Conservation (phyloP, 345 rosid genomes). For the Arabidopsis suecica region DNA sequence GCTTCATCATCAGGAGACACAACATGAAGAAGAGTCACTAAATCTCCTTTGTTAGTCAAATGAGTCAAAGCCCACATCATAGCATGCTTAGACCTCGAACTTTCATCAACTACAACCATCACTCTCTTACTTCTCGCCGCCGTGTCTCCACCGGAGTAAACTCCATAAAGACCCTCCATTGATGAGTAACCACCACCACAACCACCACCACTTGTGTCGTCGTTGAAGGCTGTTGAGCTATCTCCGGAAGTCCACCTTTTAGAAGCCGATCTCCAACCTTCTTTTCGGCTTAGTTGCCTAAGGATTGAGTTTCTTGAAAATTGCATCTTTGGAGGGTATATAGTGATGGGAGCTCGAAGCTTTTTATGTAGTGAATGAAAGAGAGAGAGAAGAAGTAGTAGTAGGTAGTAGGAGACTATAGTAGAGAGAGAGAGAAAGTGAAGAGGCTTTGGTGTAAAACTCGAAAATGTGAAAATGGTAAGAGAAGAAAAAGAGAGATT, state of each 20-base stretch:
- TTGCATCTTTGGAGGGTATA: slow-evolving; percentile 33
- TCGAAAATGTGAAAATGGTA: slow-evolving; percentile 28
- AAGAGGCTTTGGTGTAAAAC: slow-evolving; percentile 29
- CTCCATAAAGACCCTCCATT: slow-evolving; percentile 59
- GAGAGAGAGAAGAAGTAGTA: slow-evolving; percentile 26
- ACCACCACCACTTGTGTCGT: slow-evolving; percentile 24
- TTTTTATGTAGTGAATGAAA: slow-evolving; percentile 25
- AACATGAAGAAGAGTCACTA: slow-evolving; percentile 80
- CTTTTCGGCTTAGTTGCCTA: slow-evolving; percentile 68
- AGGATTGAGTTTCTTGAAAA: slow-evolving; percentile 56
- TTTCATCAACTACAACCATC: slow-evolving; percentile 89
- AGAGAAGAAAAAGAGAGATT: slow-evolving; percentile 6
- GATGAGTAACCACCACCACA: slow-evolving; percentile 43
- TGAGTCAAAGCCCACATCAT: slow-evolving; percentile 99
- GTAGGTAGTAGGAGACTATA: slow-evolving; percentile 33
- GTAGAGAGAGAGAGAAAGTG: slow-evolving; percentile 19
- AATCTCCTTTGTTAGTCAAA: slow-evolving; percentile 76
- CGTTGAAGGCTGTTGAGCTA: slow-evolving; percentile 43
- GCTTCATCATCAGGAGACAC: slow-evolving; percentile 46
- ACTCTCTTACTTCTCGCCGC: slow-evolving; percentile 70
- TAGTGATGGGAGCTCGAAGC: slow-evolving; percentile 23
- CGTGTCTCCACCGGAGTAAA: slow-evolving; percentile 49
- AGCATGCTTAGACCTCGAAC: slow-evolving; percentile 79
- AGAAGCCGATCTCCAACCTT: slow-evolving; percentile 63
- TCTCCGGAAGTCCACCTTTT: slow-evolving; percentile 56